A percentile compares a stretch with the other conserved stretches of the same genome.
phyloP scores from a whole-genome alignment of 1,139 yeast genomes.

The Candida smagusa region DNA sequence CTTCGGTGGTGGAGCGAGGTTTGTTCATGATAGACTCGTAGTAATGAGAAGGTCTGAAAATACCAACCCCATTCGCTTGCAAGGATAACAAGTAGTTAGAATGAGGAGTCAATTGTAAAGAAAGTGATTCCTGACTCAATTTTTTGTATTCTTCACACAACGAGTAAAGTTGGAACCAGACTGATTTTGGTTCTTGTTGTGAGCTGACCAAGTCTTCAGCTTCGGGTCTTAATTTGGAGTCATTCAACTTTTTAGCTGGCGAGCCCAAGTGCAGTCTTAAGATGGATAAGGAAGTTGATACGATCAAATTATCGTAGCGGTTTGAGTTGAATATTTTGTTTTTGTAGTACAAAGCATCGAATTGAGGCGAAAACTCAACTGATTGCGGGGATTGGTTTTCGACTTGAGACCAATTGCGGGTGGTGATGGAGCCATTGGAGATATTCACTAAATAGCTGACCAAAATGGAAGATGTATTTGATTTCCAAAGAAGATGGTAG shows the following conservation, averaged over 20 bases:
- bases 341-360: conserved; percentile 35
- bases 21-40: conserved; percentile 24
- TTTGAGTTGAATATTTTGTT: conserved; percentile 47
- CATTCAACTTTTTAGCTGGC: conserved; percentile 8
- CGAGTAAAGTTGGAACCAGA: conserved; percentile 59
- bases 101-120: conserved; percentile 9
- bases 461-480: conserved; percentile 51
- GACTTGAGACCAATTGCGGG: conserved; percentile 19
- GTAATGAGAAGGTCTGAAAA: conserved; percentile 31
- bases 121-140: conserved; percentile 51
- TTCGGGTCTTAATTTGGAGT: conserved; percentile 10
- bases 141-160: conserved; percentile 66
- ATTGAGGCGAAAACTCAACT: conserved; percentile 23
- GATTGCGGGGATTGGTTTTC: conserved; percentile 7
- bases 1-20: conserved; percentile 12
- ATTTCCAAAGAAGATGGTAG: conserved; percentile 55
- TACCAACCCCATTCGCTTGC: conserved; percentile 35
- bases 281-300: conserved; percentile 39
- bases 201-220: conserved; percentile 22
- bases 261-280: conserved; percentile 25
- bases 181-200: conserved; percentile 5
- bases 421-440: conserved; percentile 16
- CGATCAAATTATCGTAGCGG: conserved; percentile 40
- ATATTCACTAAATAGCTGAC: conserved; percentile 19
- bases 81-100: conserved; percentile 15